Conservation (phyloP, 768 basidiomycete genomes). For the Pisolithus tinctorius region DNA sequence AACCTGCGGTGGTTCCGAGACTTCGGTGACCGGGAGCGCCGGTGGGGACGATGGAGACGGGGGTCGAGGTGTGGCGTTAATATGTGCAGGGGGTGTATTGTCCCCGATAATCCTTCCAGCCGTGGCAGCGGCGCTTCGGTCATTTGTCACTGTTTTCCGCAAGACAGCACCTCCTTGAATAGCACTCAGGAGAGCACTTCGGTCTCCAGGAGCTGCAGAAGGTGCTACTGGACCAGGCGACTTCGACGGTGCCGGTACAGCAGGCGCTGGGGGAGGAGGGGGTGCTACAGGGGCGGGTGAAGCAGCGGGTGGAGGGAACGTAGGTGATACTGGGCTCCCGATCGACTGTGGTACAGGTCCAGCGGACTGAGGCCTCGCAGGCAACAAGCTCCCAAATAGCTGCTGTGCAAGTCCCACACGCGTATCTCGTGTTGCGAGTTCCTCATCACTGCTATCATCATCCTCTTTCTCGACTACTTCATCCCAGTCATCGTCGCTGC, state of each 20-base stretch:
- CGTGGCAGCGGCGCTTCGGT: conserved; percentile 64
- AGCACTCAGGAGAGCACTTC: conserved; percentile 62
- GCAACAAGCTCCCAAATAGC: conserved; percentile 70
- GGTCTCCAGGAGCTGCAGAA: conserved; percentile 37
- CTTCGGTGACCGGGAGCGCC: background rate
- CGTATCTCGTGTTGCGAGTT: conserved; percentile 53
- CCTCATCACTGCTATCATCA: conserved; percentile 74
- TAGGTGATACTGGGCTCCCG: conserved; percentile 11
- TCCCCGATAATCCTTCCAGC: conserved; percentile 80
- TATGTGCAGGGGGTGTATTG: conserved; percentile 60
- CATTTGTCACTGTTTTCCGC: conserved; percentile 72
- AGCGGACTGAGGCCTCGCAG: conserved; percentile 50
- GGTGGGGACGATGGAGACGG: conserved; percentile 14
- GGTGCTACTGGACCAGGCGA: conserved; percentile 27
- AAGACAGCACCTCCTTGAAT: conserved; percentile 75
- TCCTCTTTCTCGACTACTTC: conserved; percentile 69
- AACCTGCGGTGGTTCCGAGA: conserved; percentile 8
- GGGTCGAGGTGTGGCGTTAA: conserved; percentile 42
- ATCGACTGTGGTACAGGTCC: conserved; percentile 24
- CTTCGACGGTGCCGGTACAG: conserved; percentile 22
- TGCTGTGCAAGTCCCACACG: conserved; percentile 70
- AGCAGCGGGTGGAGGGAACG: conserved; percentile 12
- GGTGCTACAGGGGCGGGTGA: conserved; percentile 29
- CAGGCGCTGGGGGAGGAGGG: conserved; percentile 30
- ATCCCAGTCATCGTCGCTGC: conserved; percentile 78